Percentiles rank a stretch among this genome's conserved stretches.
phyloP scores from a whole-genome alignment of 192 early-diverging fungal genomes.

The Entrophospora sp. region DNA sequence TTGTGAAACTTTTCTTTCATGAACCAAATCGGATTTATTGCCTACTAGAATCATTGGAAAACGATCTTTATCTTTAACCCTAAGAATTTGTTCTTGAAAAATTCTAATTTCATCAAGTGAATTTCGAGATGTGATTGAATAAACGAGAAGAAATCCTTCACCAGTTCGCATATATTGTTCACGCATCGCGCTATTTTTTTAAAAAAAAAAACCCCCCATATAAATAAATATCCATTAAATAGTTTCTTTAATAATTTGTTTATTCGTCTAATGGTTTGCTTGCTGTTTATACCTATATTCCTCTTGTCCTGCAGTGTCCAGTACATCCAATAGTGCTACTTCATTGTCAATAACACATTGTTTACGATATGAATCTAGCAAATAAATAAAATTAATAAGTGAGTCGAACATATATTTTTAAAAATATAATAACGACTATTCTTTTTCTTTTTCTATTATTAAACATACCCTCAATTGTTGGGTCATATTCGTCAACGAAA shows the following conservation, averaged over 20 bases:
- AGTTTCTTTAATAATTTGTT: too few species aligned
- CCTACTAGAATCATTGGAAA: constrained; percentile 88
- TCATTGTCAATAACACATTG: constrained; percentile 89
- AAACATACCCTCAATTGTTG: constrained; percentile 80
- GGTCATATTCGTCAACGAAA: constrained; percentile 90
- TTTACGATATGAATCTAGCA: constrained; percentile 88
- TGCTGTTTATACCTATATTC: constrained; percentile 91
- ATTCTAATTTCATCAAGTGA: constrained; percentile 87
- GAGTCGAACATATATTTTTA: background rate
- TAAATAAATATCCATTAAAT: too few species aligned
- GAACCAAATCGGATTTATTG: constrained; percentile 85
- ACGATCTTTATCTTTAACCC: constrained; percentile 91
- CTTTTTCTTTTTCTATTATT: background rate
- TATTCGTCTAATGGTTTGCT: too few species aligned
- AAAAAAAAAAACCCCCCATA: too few species aligned
- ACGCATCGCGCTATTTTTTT: constrained; percentile 66
- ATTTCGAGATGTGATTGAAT: constrained; percentile 83
- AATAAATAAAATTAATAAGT: constrained; percentile 7
- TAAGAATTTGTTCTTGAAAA: constrained; percentile 87
- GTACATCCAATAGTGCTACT: constrained; percentile 80
- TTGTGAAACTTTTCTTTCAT: constrained; percentile 73
- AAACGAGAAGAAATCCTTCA: constrained; percentile 91
- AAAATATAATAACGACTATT: background rate
- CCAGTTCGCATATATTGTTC: constrained; percentile 97
- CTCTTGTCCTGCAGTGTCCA: constrained; percentile 95